Evolutionary conservation across 768 basidiomycete species (phyloP).

Genomic region (Podaxis mareebaensis): DNA sequence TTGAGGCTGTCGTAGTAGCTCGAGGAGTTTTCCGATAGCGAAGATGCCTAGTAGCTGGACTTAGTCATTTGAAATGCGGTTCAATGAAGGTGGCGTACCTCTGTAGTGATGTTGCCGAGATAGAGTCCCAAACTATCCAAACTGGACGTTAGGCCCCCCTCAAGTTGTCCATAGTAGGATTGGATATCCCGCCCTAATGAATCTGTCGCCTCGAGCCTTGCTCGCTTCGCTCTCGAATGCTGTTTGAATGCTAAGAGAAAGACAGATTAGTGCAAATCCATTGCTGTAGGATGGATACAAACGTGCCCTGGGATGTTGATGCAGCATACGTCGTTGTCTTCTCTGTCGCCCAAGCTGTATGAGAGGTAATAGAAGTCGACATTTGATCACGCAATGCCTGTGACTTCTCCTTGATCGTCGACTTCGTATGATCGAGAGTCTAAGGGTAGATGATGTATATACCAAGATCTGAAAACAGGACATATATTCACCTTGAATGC

Average conservation of each 20-base stretch:
- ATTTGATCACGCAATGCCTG: conserved; percentile 11
- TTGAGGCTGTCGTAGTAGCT: conserved; percentile 3
- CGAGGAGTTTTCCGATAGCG: conserved; percentile 27
- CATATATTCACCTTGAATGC: conserved; percentile 16
- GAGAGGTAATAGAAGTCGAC: conserved; percentile 13
- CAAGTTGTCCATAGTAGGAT: conserved; percentile 43
- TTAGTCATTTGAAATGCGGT: background rate
- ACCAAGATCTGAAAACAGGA: background rate
- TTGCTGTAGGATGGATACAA: background rate
- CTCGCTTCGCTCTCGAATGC: conserved; percentile 63
- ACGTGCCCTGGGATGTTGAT: conserved; percentile 21
- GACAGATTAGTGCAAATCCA: background rate
- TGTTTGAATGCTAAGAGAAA: conserved; percentile 57
- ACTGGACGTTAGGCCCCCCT: background rate
- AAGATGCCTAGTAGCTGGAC: conserved; percentile 35
- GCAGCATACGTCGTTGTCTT: conserved; percentile 9
- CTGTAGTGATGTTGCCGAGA: conserved; percentile 40
- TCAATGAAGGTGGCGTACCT: conserved; percentile 41
- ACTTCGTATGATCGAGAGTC: conserved; percentile 1
- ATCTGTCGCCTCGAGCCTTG: conserved; percentile 60
- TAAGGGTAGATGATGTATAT: background rate
- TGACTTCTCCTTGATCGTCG: conserved; percentile 2
- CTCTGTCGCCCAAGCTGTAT: conserved; percentile 8
- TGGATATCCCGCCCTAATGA: conserved; percentile 50
- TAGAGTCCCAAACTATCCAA: conserved; percentile 49